Percentiles rank a stretch among this genome's conserved stretches.
phyloP scores from a whole-genome alignment of 768 basidiomycete genomes.

The Tephrocybe sp. region DNA sequence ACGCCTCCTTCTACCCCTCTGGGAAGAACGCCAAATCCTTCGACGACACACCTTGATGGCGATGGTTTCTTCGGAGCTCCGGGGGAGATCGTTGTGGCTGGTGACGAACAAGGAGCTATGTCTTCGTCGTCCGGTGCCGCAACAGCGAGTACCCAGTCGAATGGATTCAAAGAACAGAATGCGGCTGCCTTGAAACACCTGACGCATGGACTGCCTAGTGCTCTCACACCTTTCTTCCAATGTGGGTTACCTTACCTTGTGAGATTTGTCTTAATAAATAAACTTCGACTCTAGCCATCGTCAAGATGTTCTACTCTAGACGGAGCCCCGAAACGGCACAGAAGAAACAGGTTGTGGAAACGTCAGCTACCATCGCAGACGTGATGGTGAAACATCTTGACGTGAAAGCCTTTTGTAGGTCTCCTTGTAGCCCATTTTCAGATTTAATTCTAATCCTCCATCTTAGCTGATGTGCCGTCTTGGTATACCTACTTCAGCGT shows the following conservation, averaged over 20 bases:
- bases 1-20: conserved; percentile 43
- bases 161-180: conserved; percentile 57
- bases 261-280: not conserved
- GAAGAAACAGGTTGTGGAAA: conserved; percentile 71
- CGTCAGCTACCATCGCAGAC: conserved; percentile 66
- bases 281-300: conserved; percentile 52
- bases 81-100: conserved; percentile 22
- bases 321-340: conserved; percentile 74
- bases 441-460: not conserved
- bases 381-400: conserved; percentile 72
- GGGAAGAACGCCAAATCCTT: conserved; percentile 43
- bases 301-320: conserved; percentile 82
- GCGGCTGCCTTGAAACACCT: conserved; percentile 77
- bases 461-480: conserved; percentile 28
- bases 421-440: not conserved
- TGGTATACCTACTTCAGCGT: conserved; percentile 45
- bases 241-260: conserved; percentile 37
- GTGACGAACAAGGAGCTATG: not conserved
- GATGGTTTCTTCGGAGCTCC: conserved; percentile 27
- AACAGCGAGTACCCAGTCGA: conserved; percentile 33
- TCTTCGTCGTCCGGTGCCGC: conserved; percentile 1
- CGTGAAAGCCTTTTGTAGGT: conserved; percentile 50
- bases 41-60: conserved; percentile 35
- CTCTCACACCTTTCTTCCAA: conserved; percentile 83
- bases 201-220: conserved; percentile 71